Evolutionary conservation across 805 yeast species (phyloP), one percentile per base, ranked within the genome.

Genomic region (Kodamaea hsintzibuensis): DNA sequence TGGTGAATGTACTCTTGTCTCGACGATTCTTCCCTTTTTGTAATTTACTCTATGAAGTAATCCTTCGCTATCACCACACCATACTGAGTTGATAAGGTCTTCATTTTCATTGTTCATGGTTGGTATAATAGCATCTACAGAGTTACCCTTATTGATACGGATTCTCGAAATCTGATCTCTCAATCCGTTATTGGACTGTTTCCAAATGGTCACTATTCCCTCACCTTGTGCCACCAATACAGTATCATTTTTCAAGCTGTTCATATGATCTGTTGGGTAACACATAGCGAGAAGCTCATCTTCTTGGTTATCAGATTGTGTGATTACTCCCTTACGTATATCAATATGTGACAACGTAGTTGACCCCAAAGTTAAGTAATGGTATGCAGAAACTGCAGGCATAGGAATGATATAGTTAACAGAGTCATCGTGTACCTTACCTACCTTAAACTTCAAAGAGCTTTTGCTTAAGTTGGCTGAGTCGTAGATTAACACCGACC

Each of bases 131-230:
- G 88, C 79, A 63, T 91, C 97, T 14, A 91, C 81, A 16, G 93
- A 86, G 37, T 87, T 89, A 45, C 80, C 88, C 53, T 80, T 83
- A 40, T 83, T 76, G 7, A 92, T 77, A 57, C 84, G 84, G 16
- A 93, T 81, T 54, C 98, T 75, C 10, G 88, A 81, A 47, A 91
- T 76, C 71, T 93, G 98, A 68, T 93, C 98, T 55, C 74, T 77
- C 56, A 84, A 79, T 43, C 81, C 81, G 64, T 89, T 90, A 64
- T 82, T 81, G 30, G 82, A 77, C 25, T 87, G 84, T 60, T 82
- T 84, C 99, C 99, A 93, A 12, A 88, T 75, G 0, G 98, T 91
- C 6, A 91, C 78, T 12, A 90, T 82, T 2, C 98, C 98, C 64
- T 88, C 95, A 13, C 96, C 91, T 87, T 91, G 91, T 45, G 97